A percentile compares a stretch with the other conserved stretches of the same genome.
Evolutionary conservation across 1,139 yeast genomes (phyloP).

Genomic region (Blastobotrys arbuscula): DNA sequence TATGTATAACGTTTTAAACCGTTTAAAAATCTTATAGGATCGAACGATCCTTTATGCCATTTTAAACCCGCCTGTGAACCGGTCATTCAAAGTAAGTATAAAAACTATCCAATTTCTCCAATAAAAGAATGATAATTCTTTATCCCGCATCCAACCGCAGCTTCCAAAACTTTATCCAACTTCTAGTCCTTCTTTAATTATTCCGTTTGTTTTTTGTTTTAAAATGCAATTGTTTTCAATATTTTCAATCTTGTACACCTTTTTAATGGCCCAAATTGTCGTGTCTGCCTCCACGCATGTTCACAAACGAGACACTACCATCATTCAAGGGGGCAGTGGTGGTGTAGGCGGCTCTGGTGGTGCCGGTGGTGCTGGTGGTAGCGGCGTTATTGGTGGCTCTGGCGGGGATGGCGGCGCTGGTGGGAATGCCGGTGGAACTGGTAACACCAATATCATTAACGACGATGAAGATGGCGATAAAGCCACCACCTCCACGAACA

Average conservation of each 20-base stretch:
- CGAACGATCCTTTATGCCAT: no score
- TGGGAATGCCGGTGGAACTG: conserved; percentile 1
- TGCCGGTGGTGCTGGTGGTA: conserved; percentile 2
- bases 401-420: conserved; percentile 6
- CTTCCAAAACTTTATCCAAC: no score
- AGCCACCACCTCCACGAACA: not conserved
- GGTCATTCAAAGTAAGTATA: no score
- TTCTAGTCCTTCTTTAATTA: not conserved
- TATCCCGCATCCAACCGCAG: no score
- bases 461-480: not conserved
- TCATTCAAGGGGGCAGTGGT: conserved; percentile 2
- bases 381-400: conserved; percentile 1
- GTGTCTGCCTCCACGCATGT: not conserved
- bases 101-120: no score
- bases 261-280: not conserved
- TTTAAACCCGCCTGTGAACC: no score
- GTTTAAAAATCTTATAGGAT: no score
- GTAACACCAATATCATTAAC: not conserved
- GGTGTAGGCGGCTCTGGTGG: conserved; percentile 4
- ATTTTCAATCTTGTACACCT: not conserved
- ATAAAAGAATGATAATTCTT: no score
- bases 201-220: no score
- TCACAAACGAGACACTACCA: conserved; percentile 5
- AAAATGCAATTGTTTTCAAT: not conserved
- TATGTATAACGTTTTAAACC: no score